Base-by-base conservation (phyloP, 2,329 filamentous ascomycete genomes). In the Metarhizium sp. region DNA sequence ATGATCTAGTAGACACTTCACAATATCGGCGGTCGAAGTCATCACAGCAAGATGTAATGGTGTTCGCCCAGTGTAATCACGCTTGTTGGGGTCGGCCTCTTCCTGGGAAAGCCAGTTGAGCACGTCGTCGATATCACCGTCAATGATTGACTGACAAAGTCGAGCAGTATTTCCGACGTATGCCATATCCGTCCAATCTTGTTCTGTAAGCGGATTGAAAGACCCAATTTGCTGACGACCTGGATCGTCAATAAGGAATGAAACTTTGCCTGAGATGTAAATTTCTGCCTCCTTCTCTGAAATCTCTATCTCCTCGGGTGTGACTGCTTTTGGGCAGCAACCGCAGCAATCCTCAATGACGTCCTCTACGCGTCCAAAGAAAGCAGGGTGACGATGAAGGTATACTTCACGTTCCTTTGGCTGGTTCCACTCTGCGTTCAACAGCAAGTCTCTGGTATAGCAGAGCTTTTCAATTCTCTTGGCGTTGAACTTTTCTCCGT, bases 141-240 rank as follows among this genome's bases (percentile, higher is more conserved):
- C 84, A 4, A 92, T 82, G 56, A 95, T 95, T 1, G 88, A 90
- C 64, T 91, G 86, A 63, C 88, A 95, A 2, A 95, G 76, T 16
- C 80, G 77, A 42, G 82, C 84, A 1, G 88, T 92, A 60, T 91
- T 88, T 11, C 89, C 88, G 40, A 95, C 79, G 61, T 95, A 95
- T 0, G 90, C 89, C 89, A 95, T 94, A 60, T 92, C 88, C 0
- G 90, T 94, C 88, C 90, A 95, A 64, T 94, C 89, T 52, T 89
- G 79, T 46, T 90, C 84, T 0, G 87, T 92, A 42, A 92, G 77
- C 0, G 90, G 90, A 62, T 94, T 87, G 72, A 95, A 95, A 10
- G 78, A 82, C 30, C 80, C 80, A 51, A 82, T 82, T 67, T 80
- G 73, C 65, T 94, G 90, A 55, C 90, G 79, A 18, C 90, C 90